Percentiles rank a stretch among this genome's conserved stretches.
These are phyloP conservation scores for Ascochyta clinopodiicola DNA, from an alignment of 2,329 filamentous ascomycete genomes.

Conservation along the genomic window DNA sequence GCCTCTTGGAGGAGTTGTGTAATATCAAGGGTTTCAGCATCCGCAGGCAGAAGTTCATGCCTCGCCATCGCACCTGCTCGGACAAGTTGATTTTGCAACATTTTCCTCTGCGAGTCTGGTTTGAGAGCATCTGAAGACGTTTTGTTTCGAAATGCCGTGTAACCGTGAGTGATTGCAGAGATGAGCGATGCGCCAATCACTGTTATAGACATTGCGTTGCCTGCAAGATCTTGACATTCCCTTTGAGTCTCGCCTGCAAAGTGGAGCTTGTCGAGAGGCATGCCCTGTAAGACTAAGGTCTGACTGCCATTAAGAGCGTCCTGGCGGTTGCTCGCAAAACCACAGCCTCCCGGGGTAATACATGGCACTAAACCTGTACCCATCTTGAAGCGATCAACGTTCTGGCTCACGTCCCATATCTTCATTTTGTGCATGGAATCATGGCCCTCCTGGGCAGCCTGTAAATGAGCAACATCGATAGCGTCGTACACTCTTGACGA, in stretches of 20 bases:
- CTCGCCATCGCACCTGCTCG: neutral
- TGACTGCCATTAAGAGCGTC: constrained; percentile 69
- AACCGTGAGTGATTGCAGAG: constrained; percentile 59
- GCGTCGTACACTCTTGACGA: constrained; percentile 69
- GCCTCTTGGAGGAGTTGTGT: constrained; percentile 31
- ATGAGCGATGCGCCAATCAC: constrained; percentile 71
- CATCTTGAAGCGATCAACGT: constrained; percentile 67
- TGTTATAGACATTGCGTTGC: constrained; percentile 80
- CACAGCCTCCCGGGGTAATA: constrained; percentile 69
- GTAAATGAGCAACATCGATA: constrained; percentile 67
- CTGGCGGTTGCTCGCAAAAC: constrained; percentile 66
- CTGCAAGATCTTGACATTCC: constrained; percentile 72
- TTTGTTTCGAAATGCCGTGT: constrained; percentile 11
- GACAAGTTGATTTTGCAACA: neutral
- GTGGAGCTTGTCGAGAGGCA: constrained; percentile 67
- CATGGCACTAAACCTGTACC: constrained; percentile 68
- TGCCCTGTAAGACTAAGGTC: constrained; percentile 69
- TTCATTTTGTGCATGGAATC: constrained; percentile 65
- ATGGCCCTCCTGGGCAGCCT: constrained; percentile 55
- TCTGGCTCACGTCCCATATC: constrained; percentile 72
- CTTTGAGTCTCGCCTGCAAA: constrained; percentile 65
- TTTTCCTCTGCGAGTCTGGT: neutral
- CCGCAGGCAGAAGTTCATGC: neutral
- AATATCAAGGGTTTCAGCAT: constrained; percentile 17
- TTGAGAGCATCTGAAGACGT: neutral